Evolutionary conservation across 306 rosid species (phyloP).

Genomic region (Pueraria montana): DNA sequence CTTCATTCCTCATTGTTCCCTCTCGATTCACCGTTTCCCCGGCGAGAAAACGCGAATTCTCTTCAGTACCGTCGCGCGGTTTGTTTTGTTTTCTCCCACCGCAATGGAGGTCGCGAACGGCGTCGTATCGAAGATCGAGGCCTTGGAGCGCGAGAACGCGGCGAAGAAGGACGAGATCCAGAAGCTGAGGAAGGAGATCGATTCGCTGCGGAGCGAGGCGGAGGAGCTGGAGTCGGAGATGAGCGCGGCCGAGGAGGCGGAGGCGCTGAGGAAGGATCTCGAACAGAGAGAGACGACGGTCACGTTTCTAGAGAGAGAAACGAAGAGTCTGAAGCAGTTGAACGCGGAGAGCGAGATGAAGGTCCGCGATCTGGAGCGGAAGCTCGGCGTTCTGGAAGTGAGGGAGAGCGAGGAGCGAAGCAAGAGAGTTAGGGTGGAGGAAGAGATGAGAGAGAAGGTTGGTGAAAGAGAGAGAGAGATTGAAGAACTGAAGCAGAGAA

Average conservation of each 20-base stretch:
- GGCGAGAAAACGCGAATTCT: no score
- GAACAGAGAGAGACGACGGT: conserved; percentile 58
- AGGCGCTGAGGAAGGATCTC: conserved; percentile 47
- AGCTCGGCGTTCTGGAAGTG: conserved; percentile 61
- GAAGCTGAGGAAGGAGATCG: conserved; percentile 55
- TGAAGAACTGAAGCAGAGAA: conserved; percentile 36
- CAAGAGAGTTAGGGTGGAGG: conserved; percentile 72
- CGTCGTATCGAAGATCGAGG: conserved; percentile 43
- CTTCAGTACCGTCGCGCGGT: no score
- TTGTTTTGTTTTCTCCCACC: no score
- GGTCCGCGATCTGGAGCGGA: conserved; percentile 80
- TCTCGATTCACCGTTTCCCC: no score
- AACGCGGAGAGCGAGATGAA: conserved; percentile 68
- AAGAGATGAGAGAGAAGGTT: conserved; percentile 68
- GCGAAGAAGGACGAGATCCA: conserved; percentile 51
- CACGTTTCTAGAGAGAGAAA: conserved; percentile 62
- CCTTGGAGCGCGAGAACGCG: conserved; percentile 62
- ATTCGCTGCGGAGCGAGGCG: conserved; percentile 45
- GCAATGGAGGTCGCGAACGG: conserved; percentile 52
- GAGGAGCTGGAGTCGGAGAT: conserved; percentile 64
- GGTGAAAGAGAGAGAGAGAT: conserved; percentile 69
- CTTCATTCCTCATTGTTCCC: no score
- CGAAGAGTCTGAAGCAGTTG: conserved; percentile 53
- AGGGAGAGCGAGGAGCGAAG: conserved; percentile 76
- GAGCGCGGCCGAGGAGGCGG: conserved; percentile 51